Conservation (phyloP, 805 yeast genomes). For the Starmera dryadoides region DNA sequence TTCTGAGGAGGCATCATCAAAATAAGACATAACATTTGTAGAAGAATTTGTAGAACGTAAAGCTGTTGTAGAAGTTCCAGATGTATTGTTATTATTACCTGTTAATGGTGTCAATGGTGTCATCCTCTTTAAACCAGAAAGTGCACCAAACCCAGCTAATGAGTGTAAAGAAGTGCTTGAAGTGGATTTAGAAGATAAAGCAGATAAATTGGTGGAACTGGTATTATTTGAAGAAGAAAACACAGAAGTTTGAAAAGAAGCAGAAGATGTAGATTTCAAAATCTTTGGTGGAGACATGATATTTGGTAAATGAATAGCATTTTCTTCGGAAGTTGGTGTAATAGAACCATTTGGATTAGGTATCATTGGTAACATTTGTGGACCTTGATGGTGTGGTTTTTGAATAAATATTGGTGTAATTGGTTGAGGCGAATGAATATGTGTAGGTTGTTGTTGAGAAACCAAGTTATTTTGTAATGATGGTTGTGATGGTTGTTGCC, state of each 20-base stretch:
- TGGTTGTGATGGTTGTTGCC: constrained; percentile 2
- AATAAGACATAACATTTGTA: constrained; percentile 7
- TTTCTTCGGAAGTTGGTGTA: background rate
- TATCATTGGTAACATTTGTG: background rate
- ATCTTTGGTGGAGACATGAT: constrained; percentile 23
- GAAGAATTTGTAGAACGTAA: constrained; percentile 9
- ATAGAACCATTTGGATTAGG: background rate
- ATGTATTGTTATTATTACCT: constrained; percentile 14
- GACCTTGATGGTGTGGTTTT: background rate
- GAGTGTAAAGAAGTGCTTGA: constrained; percentile 20
- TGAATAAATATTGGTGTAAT: constrained; percentile 3
- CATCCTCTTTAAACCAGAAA: constrained; percentile 25
- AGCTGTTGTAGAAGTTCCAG: constrained; percentile 12
- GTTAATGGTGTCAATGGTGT: constrained; percentile 34
- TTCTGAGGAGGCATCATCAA: constrained; percentile 8
- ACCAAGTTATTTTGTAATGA: background rate
- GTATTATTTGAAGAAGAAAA: constrained; percentile 16
- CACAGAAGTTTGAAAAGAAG: constrained; percentile 18
- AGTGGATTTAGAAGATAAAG: constrained; percentile 19
- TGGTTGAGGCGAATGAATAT: background rate
- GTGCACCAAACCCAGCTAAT: constrained; percentile 6
- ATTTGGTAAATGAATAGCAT: constrained; percentile 15
- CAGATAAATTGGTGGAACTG: constrained; percentile 19
- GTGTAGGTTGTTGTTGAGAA: background rate
- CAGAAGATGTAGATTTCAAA: constrained; percentile 16